These are phyloP conservation scores for Umbelopsis sp. DNA, from an alignment of 192 early-diverging fungal genomes.

Conservation along the genomic window DNA sequence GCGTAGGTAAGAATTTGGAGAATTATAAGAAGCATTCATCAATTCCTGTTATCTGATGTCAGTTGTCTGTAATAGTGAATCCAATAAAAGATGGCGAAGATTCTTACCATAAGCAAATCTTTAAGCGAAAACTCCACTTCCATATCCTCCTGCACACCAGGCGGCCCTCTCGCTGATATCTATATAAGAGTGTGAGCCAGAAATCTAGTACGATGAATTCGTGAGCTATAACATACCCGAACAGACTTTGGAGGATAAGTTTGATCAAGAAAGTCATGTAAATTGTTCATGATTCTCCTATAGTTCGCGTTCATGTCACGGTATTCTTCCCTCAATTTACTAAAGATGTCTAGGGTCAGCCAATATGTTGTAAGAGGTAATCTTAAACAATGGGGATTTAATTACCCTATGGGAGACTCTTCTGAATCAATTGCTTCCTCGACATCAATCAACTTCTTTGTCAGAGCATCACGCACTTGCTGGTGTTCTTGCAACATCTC, in stretches of 20 bases:
- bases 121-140: slow-evolving; percentile 24
- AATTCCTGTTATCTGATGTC: slow-evolving; percentile 41
- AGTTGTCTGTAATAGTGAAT: background rate
- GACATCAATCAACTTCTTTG: slow-evolving; percentile 3
- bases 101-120: slow-evolving; percentile 26
- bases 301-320: slow-evolving; percentile 1
- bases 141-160: background rate
- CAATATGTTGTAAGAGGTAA: background rate
- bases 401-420: background rate
- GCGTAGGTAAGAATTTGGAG: slow-evolving; percentile 46
- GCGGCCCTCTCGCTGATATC: background rate
- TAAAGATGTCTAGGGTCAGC: background rate
- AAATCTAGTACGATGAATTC: background rate
- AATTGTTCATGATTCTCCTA: slow-evolving; percentile 15
- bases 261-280: slow-evolving; percentile 36
- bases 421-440: slow-evolving; percentile 3
- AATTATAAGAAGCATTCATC: slow-evolving; percentile 51
- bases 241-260: slow-evolving; percentile 32
- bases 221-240: slow-evolving; percentile 8
- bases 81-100: background rate
- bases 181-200: background rate
- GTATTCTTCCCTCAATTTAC: slow-evolving; percentile 10
- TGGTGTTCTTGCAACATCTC: slow-evolving; percentile 19
- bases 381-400: background rate
- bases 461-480: slow-evolving; percentile 12